Percentiles rank a stretch among this genome's conserved stretches.
Evolutionary conservation across 2,329 filamentous ascomycete species (phyloP).

Genomic region (Fusarium temperatum): DNA sequence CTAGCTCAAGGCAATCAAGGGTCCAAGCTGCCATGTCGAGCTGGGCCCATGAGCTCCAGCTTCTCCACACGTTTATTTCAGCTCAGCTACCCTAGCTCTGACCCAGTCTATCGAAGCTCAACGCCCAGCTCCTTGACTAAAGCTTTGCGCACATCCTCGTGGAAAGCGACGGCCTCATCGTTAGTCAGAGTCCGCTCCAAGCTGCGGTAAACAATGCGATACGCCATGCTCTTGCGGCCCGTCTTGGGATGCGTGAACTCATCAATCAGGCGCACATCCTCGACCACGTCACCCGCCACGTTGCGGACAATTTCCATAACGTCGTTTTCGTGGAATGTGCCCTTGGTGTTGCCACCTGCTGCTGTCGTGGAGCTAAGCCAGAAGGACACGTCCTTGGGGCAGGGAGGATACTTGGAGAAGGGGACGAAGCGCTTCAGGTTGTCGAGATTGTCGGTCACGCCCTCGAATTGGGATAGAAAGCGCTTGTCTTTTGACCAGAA

Average conservation of each 20-base stretch:
- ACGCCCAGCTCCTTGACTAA: conserved; percentile 79
- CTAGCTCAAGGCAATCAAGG: neutral
- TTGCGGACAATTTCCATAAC: conserved; percentile 94
- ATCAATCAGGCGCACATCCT: conserved; percentile 87
- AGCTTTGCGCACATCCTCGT: conserved; percentile 71
- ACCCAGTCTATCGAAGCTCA: conserved; percentile 57
- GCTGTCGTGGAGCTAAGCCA: conserved; percentile 71
- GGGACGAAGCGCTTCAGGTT: conserved; percentile 74
- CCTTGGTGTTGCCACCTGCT: conserved; percentile 57
- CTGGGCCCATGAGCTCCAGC: conserved; percentile 30
- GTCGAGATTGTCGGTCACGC: conserved; percentile 62
- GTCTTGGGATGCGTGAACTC: conserved; percentile 90
- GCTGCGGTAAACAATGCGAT: conserved; percentile 92
- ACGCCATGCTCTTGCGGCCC: conserved; percentile 84
- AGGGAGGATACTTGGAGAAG: conserved; percentile 91
- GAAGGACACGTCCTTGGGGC: conserved; percentile 93
- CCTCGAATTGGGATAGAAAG: conserved; percentile 86
- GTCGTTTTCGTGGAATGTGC: conserved; percentile 88
- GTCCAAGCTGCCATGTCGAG: conserved; percentile 22
- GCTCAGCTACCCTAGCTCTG: conserved; percentile 15
- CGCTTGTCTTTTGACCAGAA: conserved; percentile 91
- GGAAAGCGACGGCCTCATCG: conserved; percentile 78
- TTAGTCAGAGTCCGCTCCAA: conserved; percentile 91
- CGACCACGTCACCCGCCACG: conserved; percentile 82
- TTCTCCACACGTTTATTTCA: conserved; percentile 33